Evolutionary conservation across 345 rosid species (phyloP), one percentile per base, ranked within the genome.

Genomic region (Lagerstroemia speciosa): DNA sequence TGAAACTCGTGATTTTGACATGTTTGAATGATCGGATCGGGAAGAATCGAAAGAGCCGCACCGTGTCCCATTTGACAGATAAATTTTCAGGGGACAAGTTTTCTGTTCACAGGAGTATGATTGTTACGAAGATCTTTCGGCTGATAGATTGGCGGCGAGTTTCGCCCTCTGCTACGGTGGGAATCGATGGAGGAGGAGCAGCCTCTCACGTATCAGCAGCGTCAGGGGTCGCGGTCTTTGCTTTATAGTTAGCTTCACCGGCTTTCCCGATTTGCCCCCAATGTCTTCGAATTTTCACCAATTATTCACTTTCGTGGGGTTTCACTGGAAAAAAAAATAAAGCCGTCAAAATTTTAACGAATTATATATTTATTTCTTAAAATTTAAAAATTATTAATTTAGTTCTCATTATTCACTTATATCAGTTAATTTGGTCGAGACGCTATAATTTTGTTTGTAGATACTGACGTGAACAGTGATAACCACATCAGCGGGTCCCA

Each of bases 41-140:
- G 34, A 58, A 65, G 53, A 22, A 40, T 38, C 30, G 27, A 64
- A 60, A 38, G 72, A 24, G 29, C 16, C 62, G 31, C 24, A 61
- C 70, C 70, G 70, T 33, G 46, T 22, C 62, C 70, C 70, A 67
- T 52, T n/a, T n/a, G n/a, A n/a, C n/a, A n/a, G 32, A 24, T 33
- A 41, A 41, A 3, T 41, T 41, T 41, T 38, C 41, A 14, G 15
- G 33, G 12, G 19, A 53, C 22, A 7, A 48, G n/a, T 9, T 48
- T 48, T 20, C 22, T 16, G 24, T 48, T 48, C 53, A 48, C 53
- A 17, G 53, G 22, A 48, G 5, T 48, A 20, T 20, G 53, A 48
- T 48, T 48, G 22, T 48, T 6, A 20, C 14, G 14, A 48, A 16
- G 53, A 48, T 16, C 7, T 6, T 48, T 16, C n/a, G n/a, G 53